Percentiles rank a stretch among this genome's conserved stretches.
Evolutionary conservation across 176 grass and related monocot genomes (phyloP).

Genomic region (Triticum dicoccoides): DNA sequence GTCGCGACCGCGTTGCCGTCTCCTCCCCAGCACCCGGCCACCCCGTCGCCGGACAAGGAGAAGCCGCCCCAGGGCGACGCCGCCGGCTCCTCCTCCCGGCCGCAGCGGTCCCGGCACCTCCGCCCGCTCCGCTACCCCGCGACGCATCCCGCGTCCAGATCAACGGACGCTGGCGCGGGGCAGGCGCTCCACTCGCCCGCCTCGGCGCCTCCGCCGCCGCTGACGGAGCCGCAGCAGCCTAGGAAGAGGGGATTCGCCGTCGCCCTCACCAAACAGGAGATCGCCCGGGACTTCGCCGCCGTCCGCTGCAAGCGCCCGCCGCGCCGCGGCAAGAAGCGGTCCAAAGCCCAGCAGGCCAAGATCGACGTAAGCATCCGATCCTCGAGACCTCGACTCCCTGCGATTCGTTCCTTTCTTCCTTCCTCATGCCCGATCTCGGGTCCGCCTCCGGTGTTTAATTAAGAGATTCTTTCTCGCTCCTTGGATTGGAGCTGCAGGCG

Average conservation of each 20-base stretch:
- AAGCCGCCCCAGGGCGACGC: not conserved
- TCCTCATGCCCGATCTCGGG: not conserved
- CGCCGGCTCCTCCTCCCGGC: not conserved
- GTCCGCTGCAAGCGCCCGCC: conserved; percentile 40
- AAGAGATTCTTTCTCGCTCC: not conserved
- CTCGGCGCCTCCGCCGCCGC: not conserved
- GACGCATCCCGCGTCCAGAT: not conserved
- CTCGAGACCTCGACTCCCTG: too few relatives aligned
- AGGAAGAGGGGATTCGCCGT: conserved; percentile 44
- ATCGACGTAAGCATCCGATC: conserved; percentile 40
- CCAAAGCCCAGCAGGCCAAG: conserved; percentile 1
- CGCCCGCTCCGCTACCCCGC: conserved; percentile 14
- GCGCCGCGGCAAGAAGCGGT: conserved; percentile 48
- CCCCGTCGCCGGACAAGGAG: conserved; percentile 28
- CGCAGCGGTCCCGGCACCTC: conserved; percentile 29
- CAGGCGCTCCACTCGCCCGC: not conserved
- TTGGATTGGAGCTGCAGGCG: conserved; percentile 30
- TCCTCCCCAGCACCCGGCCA: conserved; percentile 2
- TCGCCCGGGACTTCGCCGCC: conserved; percentile 40
- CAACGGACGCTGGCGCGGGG: not conserved
- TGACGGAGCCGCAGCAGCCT: not conserved
- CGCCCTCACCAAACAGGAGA: conserved; percentile 42
- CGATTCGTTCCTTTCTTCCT: not conserved
- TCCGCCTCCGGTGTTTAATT: not conserved
- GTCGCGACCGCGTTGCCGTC: not conserved